These are phyloP conservation scores for Hapsidospora chrysogenum DNA, from an alignment of 495 filamentous ascomycete species.

Conservation along the genomic window DNA sequence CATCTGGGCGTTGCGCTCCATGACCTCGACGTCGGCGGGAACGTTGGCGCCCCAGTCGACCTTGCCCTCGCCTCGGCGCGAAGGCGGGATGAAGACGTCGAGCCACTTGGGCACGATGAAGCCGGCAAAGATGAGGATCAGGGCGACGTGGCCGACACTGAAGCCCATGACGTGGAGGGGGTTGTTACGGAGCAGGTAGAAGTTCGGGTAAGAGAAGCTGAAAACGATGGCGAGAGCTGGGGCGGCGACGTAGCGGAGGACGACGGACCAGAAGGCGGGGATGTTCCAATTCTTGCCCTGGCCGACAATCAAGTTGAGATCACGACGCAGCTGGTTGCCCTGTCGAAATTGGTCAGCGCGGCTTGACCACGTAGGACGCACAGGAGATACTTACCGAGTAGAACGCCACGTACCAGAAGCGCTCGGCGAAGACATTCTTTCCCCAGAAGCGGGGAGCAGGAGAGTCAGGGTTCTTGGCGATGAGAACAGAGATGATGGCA, in stretches of 20 bases:
- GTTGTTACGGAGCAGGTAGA: slow-evolving; percentile 18
- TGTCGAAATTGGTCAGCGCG: not conserved
- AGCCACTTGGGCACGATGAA: slow-evolving; percentile 20
- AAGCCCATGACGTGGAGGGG: slow-evolving; percentile 22
- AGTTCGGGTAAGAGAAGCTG: slow-evolving; percentile 23
- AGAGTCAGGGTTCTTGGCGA: slow-evolving; percentile 10
- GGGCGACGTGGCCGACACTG: slow-evolving; percentile 14
- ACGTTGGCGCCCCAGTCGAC: not conserved
- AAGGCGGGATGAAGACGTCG: slow-evolving; percentile 16
- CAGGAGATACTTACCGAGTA: slow-evolving; percentile 4
- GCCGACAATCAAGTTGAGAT: slow-evolving; percentile 5
- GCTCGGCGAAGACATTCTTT: slow-evolving; percentile 7
- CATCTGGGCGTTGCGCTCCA: not conserved
- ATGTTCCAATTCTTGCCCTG: slow-evolving; percentile 21
- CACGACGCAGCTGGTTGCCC: slow-evolving; percentile 6
- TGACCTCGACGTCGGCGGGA: not conserved
- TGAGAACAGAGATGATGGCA: slow-evolving; percentile 3
- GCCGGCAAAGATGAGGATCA: slow-evolving; percentile 14
- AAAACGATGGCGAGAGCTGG: slow-evolving; percentile 23
- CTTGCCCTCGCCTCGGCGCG: slow-evolving; percentile 13
- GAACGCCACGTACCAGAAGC: slow-evolving; percentile 5
- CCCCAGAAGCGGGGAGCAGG: slow-evolving; percentile 16
- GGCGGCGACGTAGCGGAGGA: slow-evolving; percentile 21
- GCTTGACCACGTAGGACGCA: not conserved
- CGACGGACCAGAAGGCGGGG: slow-evolving; percentile 14